These are phyloP conservation scores for Picochlorum sp. DNA, from an alignment of 139 green algal species.

Conservation along the genomic window DNA sequence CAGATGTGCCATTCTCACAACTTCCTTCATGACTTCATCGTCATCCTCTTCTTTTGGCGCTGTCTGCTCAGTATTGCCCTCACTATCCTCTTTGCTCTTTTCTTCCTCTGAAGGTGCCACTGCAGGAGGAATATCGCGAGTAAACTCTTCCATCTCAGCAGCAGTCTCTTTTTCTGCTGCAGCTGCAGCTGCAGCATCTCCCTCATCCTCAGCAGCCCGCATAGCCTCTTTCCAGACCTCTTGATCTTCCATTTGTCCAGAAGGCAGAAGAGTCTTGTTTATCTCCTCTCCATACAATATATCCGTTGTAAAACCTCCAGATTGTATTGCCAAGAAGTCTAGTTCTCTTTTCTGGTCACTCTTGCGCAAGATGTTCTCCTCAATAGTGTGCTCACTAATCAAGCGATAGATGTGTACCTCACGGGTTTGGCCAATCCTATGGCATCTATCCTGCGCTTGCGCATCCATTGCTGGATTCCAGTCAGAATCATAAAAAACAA, in stretches of 20 bases:
- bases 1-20: slow-evolving; percentile 21
- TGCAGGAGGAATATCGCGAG: slow-evolving; percentile 7
- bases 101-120: slow-evolving; percentile 11
- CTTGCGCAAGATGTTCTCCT: slow-evolving; percentile 98
- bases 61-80: background rate
- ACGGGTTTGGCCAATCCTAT: slow-evolving; percentile 93
- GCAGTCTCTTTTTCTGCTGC: slow-evolving; percentile 39
- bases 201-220: slow-evolving; percentile 67
- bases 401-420: slow-evolving; percentile 98
- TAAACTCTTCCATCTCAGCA: slow-evolving; percentile 57
- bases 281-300: slow-evolving; percentile 50
- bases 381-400: slow-evolving; percentile 81
- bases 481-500: slow-evolving; percentile 98
- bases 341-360: slow-evolving; percentile 93
- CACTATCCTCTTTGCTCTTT: slow-evolving; percentile 13
- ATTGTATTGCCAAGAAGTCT: slow-evolving; percentile 92
- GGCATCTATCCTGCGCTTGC: slow-evolving; percentile 83
- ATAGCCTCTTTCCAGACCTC: slow-evolving; percentile 35
- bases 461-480: slow-evolving; percentile 97
- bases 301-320: slow-evolving; percentile 83
- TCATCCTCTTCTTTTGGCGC: background rate
- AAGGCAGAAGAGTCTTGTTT: slow-evolving; percentile 20
- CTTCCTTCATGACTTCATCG: slow-evolving; percentile 39
- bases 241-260: background rate
- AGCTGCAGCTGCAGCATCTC: slow-evolving; percentile 52